Conservation (phyloP, 140 eudicot species). For the Cichorium intybus region DNA sequence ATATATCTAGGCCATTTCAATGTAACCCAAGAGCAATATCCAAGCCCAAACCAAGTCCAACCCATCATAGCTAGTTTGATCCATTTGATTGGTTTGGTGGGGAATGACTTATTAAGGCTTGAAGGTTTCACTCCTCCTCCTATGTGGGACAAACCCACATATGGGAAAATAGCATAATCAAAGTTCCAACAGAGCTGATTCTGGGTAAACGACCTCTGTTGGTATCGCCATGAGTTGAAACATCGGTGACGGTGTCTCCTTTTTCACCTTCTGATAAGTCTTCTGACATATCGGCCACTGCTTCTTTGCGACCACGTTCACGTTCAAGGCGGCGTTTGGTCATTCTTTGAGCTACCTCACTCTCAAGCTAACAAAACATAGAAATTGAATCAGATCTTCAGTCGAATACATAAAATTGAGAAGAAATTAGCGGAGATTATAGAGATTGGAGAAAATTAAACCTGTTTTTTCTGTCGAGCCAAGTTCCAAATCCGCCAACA, state of each 20-base stretch:
- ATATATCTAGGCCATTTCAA: too few species aligned
- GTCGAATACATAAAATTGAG: background rate
- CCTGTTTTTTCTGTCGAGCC: slow-evolving; percentile 99
- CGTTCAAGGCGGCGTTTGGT: slow-evolving; percentile 84
- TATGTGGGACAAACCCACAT: too few species aligned
- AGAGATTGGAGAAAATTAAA: background rate
- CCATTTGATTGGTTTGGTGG: too few species aligned
- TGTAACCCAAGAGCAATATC: too few species aligned
- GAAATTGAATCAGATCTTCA: background rate
- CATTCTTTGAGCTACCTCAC: slow-evolving; percentile 73
- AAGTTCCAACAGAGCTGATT: too few species aligned
- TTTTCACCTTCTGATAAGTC: slow-evolving; percentile 97
- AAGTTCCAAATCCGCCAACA: slow-evolving; percentile 99
- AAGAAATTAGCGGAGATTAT: background rate
- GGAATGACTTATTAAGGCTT: too few species aligned
- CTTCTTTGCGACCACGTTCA: slow-evolving; percentile 95
- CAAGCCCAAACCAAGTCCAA: too few species aligned
- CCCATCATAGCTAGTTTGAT: too few species aligned
- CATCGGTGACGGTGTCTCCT: slow-evolving; percentile 60
- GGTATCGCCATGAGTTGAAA: slow-evolving; percentile 78
- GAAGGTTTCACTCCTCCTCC: too few species aligned
- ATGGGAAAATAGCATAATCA: too few species aligned
- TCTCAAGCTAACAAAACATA: slow-evolving; percentile 68
- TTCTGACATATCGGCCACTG: slow-evolving; percentile 99
- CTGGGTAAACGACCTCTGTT: slow-evolving; percentile 78